These are phyloP conservation scores for Plantago major DNA, from an alignment of 257 asterid genomes.

Conservation along the genomic window DNA sequence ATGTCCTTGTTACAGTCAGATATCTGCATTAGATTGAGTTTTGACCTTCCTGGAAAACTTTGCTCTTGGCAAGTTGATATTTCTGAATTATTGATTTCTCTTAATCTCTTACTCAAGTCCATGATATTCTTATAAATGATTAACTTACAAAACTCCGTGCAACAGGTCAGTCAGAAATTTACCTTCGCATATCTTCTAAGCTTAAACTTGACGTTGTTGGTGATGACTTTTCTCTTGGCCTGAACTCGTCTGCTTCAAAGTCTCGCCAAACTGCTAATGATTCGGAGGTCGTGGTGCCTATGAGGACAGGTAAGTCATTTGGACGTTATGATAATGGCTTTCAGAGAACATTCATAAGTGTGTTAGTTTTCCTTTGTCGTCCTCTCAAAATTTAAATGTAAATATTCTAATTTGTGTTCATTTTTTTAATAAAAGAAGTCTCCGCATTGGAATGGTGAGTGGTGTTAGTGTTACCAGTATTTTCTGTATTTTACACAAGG, in stretches of 20 bases:
- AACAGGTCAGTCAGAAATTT: constrained; percentile 72
- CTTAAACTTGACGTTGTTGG: constrained; percentile 64
- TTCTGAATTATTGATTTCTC: neutral
- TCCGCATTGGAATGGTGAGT: no score
- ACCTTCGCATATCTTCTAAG: constrained; percentile 67
- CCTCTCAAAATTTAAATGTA: constrained; percentile 15
- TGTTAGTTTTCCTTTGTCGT: constrained; percentile 17
- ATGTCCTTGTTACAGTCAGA: constrained; percentile 11
- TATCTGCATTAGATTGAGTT: constrained; percentile 7
- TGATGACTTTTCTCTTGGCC: constrained; percentile 60
- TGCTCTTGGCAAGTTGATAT: neutral
- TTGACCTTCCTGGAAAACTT: constrained; percentile 10
- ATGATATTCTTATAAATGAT: constrained; percentile 1
- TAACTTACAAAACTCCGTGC: constrained; percentile 21
- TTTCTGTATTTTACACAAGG: no score
- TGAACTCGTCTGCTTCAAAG: constrained; percentile 36
- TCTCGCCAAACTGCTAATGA: constrained; percentile 51
- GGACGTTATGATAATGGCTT: constrained; percentile 12
- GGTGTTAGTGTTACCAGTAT: no score
- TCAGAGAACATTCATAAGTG: neutral
- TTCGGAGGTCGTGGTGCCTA: constrained; percentile 47
- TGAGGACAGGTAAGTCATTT: constrained; percentile 51
- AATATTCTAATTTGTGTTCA: constrained; percentile 16
- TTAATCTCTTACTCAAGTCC: neutral
- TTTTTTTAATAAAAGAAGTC: constrained; percentile 11